Evolutionary conservation across 2,329 filamentous ascomycete species (phyloP), one percentile per base, ranked within the genome.

Genomic region (Juglanconis oblonga): DNA sequence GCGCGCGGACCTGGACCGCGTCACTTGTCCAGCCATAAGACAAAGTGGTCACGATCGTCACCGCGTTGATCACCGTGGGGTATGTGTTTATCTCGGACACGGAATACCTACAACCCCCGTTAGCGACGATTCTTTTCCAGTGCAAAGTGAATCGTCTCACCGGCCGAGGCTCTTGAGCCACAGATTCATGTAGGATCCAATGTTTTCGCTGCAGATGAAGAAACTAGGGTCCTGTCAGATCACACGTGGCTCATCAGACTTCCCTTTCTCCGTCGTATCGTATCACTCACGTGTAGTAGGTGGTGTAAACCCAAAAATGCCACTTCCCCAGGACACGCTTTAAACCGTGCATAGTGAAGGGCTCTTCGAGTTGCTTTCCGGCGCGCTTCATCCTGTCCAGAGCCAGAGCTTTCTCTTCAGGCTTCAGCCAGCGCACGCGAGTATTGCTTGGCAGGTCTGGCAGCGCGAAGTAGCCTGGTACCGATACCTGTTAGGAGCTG

Each of bases 251-350:
- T 24, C 3, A 47, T 47, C 17, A 6, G 3, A 7, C 8, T 47
- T 7, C 17, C 17, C n/a, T 2, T 47, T 8, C 24, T 24, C 24
- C 24, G 2, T 24, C 24, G 24, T 24, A 24, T 24, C 24, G 24
- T 33, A 1, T 13, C 2, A 38, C 64, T 57, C 47, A 68, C 65
- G 67, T 68, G 44, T 70, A 69, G 47, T 69, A 70, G 14, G 66
- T 55, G 8, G 68, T 70, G 48, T 70, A 70, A 4, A 70, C 67
- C 68, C 67, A 72, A 47, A 72, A 70, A 59, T 72, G 69, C 70
- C 70, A 73, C 24, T 70, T 69, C 31, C 53, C 63, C 52, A 72
- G 65, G 2, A 72, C 66, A 2, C 69, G 65, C 57, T 57, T 70
- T 10, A 69, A 45, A 48, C 62, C 62, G 7, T 29, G 29, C 35